Evolutionary conservation across 2,329 filamentous ascomycete species (phyloP), one percentile per base, ranked within the genome.

Genomic region (Ilyonectria robusta): DNA sequence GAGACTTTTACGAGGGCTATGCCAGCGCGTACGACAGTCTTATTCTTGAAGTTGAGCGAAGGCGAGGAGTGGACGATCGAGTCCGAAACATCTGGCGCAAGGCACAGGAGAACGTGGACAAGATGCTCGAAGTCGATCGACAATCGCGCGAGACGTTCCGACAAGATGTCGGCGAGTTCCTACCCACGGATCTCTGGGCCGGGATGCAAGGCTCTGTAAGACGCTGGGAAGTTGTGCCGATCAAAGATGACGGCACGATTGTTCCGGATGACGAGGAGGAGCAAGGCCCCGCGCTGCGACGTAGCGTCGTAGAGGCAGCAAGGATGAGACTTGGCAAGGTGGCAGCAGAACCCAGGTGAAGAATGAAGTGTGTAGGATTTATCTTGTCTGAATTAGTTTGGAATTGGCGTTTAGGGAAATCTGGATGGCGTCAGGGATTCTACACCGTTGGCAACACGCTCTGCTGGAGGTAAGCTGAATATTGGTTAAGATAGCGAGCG

Each of bases 181-280:
- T 99, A 11, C 96, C 96, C 0, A 91, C 92, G 0, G 94, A 98
- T 78, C 89, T 98, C 23, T 98, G 94, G 94, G 91, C 91, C 0
- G 93, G 92, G 1, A 88, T 96, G 79, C 88, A 87, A 69, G 86
- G 83, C n/a, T 86, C 84, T 29, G 88, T 88, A 71, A 84, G 80
- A 66, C 84, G 81, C 61, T 89, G 85, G 84, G 83, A 85, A 42
- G 80, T 89, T 2, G 78, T 85, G 2, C 80, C 81, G 0, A 77
- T 84, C 1, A 74, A 77, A 7, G 68, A 62, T 0, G 71, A 68
- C 0, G 70, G 48, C 31, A 66, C 65, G 13, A 50, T 29, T 7
- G 51, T 51, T 26, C 33, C 33, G 5, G 57, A 55, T 35, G 71
- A 71, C 23, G 66, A 48, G 17, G 60, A 48, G 6, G 54, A 62